Evolutionary conservation across 768 basidiomycete genomes (phyloP).

Genomic region (Cytidiella melzeri): DNA sequence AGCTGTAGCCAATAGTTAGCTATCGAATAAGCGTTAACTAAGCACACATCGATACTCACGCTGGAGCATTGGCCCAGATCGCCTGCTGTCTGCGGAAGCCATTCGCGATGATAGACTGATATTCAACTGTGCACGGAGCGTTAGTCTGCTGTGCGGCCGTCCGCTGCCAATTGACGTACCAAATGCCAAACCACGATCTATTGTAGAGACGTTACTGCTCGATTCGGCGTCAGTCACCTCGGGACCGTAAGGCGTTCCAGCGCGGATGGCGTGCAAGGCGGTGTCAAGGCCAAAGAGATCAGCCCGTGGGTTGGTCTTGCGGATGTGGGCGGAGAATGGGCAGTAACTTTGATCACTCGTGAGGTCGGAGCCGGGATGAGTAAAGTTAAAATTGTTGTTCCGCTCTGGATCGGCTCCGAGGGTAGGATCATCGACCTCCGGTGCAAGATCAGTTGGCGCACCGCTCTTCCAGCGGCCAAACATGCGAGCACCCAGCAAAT

Average conservation of each 20-base stretch:
- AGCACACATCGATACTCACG: neutral
- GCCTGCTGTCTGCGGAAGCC: conserved; percentile 30
- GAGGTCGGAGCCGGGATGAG: neutral
- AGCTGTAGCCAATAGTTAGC: neutral
- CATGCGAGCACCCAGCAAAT: conserved; percentile 7
- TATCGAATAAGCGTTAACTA: neutral
- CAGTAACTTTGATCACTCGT: conserved; percentile 1
- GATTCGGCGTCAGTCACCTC: conserved; percentile 19
- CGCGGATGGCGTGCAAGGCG: conserved; percentile 23
- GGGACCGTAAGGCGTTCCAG: conserved; percentile 31
- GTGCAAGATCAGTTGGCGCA: conserved; percentile 6
- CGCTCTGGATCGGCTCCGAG: conserved; percentile 4
- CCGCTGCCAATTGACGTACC: neutral
- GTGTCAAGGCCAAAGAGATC: conserved; percentile 18
- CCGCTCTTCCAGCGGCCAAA: conserved; percentile 12
- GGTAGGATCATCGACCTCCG: conserved; percentile 3
- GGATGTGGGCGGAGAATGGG: conserved; percentile 12
- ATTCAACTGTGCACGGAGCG: conserved; percentile 11
- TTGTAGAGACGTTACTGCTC: neutral
- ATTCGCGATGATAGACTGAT: conserved; percentile 32
- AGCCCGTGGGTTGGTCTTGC: conserved; percentile 9
- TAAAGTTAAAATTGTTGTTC: conserved; percentile 12
- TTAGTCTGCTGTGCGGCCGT: neutral
- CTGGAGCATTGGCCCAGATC: conserved; percentile 5
- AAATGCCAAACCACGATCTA: conserved; percentile 7